These are phyloP conservation scores for Rhodosporidiobolus sp. DNA, from an alignment of 768 basidiomycete species.

Conservation along the genomic window DNA sequence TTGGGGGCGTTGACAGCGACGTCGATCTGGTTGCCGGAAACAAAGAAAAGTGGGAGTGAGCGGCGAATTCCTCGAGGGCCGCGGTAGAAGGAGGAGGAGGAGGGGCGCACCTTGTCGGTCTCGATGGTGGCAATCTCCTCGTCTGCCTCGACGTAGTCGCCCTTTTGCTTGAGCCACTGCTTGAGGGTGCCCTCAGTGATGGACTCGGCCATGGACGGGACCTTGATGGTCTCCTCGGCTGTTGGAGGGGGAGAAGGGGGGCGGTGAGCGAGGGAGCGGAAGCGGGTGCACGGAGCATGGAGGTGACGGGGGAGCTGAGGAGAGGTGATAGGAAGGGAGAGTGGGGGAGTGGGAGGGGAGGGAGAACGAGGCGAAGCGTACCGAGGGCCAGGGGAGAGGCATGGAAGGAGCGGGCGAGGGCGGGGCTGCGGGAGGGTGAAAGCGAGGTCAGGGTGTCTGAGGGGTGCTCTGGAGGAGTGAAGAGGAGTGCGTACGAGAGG, in stretches of 20 bases:
- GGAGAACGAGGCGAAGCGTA: conserved; percentile 1
- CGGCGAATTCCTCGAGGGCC: neutral
- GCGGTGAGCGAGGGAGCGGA: neutral
- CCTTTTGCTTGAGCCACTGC: conserved; percentile 87
- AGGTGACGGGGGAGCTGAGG: neutral
- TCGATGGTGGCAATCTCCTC: conserved; percentile 98
- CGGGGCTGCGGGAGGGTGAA: neutral
- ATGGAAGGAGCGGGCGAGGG: conserved; percentile 32
- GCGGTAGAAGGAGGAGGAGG: neutral
- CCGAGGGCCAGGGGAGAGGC: conserved; percentile 26
- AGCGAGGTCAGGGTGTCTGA: neutral
- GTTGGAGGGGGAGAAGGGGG: neutral
- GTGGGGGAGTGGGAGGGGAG: neutral
- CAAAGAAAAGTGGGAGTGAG: neutral
- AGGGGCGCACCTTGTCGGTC: conserved; percentile 80
- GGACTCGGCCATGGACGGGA: conserved; percentile 62
- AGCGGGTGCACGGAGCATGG: neutral
- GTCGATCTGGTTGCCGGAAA: conserved; percentile 67
- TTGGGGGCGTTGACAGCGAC: conserved; percentile 91
- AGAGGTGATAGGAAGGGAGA: neutral
- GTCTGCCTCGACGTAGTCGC: conserved; percentile 82
- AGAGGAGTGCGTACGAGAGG: neutral
- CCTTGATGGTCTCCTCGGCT: conserved; percentile 37
- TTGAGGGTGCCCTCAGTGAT: conserved; percentile 97
- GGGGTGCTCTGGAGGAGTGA: neutral